phyloP scores from a whole-genome alignment of 768 basidiomycete species.

The Stropharia rugosoannulata region DNA sequence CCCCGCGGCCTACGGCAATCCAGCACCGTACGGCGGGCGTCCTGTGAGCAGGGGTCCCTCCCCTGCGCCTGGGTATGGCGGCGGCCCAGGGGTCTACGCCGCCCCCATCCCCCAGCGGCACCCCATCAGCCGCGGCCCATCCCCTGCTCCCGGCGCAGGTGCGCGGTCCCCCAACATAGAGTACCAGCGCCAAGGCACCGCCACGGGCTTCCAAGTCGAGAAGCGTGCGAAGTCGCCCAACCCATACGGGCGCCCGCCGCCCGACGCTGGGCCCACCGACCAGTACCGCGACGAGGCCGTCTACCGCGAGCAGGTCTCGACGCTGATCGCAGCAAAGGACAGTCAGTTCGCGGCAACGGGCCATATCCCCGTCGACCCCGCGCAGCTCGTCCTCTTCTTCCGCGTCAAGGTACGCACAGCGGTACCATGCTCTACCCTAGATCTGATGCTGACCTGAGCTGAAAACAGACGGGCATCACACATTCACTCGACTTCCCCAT shows the following conservation, averaged over 20 bases:
- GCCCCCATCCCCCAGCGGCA: constrained; percentile 7
- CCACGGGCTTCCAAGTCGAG: constrained; percentile 69
- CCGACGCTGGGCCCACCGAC: constrained; percentile 24
- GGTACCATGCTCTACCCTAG: background rate
- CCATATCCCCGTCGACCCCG: constrained; percentile 67
- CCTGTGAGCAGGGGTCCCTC: constrained; percentile 24
- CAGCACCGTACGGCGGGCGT: background rate
- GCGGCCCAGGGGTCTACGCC: background rate
- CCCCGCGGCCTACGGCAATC: constrained; percentile 4
- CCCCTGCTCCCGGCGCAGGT: background rate
- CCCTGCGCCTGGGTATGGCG: constrained; percentile 20
- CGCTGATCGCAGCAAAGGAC: constrained; percentile 57
- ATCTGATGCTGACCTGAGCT: constrained; percentile 7
- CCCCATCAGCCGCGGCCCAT: background rate
- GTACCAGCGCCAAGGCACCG: constrained; percentile 27
- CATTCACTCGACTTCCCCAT: constrained; percentile 84
- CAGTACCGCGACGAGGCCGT: constrained; percentile 48
- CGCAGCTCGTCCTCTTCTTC: constrained; percentile 73
- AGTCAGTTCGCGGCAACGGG: constrained; percentile 67
- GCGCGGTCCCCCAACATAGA: too few species aligned
- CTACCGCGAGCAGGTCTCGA: constrained; percentile 53
- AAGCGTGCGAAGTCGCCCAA: constrained; percentile 37
- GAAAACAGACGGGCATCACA: constrained; percentile 64
- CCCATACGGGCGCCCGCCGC: constrained; percentile 31
- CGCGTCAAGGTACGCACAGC: constrained; percentile 60